Evolutionary conservation across 1,139 yeast genomes (phyloP), one percentile per base, ranked within the genome.

Genomic region (Blastobotrys buckinghamii): DNA sequence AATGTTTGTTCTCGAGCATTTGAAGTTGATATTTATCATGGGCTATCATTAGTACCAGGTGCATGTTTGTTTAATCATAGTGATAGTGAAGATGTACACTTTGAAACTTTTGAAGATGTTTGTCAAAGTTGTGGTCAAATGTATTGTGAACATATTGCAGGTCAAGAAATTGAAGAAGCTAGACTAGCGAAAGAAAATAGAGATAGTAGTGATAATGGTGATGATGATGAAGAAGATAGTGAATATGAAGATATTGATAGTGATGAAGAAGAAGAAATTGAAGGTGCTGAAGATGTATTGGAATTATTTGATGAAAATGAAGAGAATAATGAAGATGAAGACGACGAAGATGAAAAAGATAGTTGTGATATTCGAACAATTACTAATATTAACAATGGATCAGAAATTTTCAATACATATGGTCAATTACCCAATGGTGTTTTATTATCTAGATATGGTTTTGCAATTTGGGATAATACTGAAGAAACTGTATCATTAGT

Each of bases 1-100:
- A 61, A 64, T 5, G 81, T 87, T 13, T 79, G 89, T 0, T 81
- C 95, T 0, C 73, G 96, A 51, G 89, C 90, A 1, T 88, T 89
- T 62, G 82, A 81, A 48, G 80, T 90, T 17, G 97, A 90, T 63
- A 75, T 73, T 43, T 88, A 68, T 62, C 86, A 83, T 58, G 85
- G 82, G 26, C 74, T 84, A 37, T 86, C 85, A 0, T 69, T 90
- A 52, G 96, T 89, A 29, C 96, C 97, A 0, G 90, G 90, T 15
- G 97, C 96, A 0, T 96, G 90, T 64, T 69, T 90, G 44, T 89
- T 89, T 68, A 89, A 89, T 57, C 96, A 88, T 62, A 69, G 77
- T 36, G 75, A 76, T 9, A 71, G 54, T 9, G 71, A 76, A 39
- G 74, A 80, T 58, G 89, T 84, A 6, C 87, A 84, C 64, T 89